Evolutionary conservation across 805 yeast genomes (phyloP).

Genomic region (Schwanniomyces pseudopolymorphus): DNA sequence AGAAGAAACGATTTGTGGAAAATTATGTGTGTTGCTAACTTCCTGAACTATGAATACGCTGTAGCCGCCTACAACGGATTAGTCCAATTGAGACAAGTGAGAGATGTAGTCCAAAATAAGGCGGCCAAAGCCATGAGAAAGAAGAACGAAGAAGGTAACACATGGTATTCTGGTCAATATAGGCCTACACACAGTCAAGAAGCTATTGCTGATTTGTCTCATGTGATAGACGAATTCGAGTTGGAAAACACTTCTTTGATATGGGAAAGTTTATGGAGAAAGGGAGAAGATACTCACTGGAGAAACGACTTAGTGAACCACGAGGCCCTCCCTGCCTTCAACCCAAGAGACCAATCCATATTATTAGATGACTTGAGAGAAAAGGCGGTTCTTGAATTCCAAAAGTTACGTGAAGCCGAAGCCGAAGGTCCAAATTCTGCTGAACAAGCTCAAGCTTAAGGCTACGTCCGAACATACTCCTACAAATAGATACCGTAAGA

Average conservation of each 20-base stretch:
- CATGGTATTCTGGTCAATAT: slow-evolving; percentile 85
- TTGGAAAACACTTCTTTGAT: slow-evolving; percentile 50
- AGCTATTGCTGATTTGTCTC: slow-evolving; percentile 79
- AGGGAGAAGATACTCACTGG: slow-evolving; percentile 81
- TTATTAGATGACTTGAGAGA: slow-evolving; percentile 60
- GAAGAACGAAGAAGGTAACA: slow-evolving; percentile 72
- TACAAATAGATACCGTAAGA: neutral
- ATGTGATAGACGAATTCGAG: slow-evolving; percentile 64
- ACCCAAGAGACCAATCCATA: slow-evolving; percentile 66
- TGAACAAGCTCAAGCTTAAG: neutral
- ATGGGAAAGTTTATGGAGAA: slow-evolving; percentile 90
- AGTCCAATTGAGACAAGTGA: slow-evolving; percentile 67
- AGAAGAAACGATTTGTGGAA: slow-evolving; percentile 88
- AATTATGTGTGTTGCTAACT: slow-evolving; percentile 79
- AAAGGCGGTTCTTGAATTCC: slow-evolving; percentile 36
- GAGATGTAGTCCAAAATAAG: slow-evolving; percentile 61
- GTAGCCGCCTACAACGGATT: slow-evolving; percentile 72
- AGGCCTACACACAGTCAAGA: slow-evolving; percentile 91
- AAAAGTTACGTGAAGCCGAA: slow-evolving; percentile 16
- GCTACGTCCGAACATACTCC: neutral
- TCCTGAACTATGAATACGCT: slow-evolving; percentile 60
- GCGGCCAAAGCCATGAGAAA: slow-evolving; percentile 69
- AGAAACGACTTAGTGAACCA: slow-evolving; percentile 56
- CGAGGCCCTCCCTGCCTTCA: slow-evolving; percentile 53
- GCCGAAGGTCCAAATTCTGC: neutral